Percentiles rank a stretch among this genome's conserved stretches.
Evolutionary conservation across 2,329 filamentous ascomycete genomes (phyloP).

Genomic region (Sporothrix pseudoabietina): DNA sequence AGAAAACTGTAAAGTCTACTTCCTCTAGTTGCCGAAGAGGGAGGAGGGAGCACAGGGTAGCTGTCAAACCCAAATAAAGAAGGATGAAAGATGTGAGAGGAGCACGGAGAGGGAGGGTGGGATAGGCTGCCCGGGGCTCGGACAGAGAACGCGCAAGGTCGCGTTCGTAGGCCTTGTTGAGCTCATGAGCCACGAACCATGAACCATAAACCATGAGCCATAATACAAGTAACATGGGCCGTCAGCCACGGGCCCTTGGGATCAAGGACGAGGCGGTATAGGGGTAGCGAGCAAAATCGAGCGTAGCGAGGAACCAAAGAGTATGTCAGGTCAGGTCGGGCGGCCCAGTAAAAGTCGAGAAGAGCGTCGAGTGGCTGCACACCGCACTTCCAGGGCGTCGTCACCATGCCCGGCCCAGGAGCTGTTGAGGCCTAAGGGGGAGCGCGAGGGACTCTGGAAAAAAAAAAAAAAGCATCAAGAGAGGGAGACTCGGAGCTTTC

Average conservation of each 20-base stretch:
- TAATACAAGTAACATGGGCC: background rate
- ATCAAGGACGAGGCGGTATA: slow-evolving; percentile 7
- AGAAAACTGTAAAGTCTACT: background rate
- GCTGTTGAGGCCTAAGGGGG: slow-evolving; percentile 17
- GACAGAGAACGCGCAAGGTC: slow-evolving; percentile 26
- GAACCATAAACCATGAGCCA: background rate
- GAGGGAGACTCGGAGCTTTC: background rate
- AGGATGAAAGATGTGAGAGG: background rate
- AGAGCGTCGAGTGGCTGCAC: slow-evolving; percentile 8
- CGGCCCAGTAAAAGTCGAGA: background rate
- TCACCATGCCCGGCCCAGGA: background rate
- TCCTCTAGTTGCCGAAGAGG: background rate
- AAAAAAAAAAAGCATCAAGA: background rate
- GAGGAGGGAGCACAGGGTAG: slow-evolving; percentile 1
- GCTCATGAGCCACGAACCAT: background rate
- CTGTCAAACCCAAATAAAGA: background rate
- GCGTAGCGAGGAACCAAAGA: background rate
- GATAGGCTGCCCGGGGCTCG: slow-evolving; percentile 22
- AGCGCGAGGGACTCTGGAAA: background rate
- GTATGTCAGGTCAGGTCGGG: background rate
- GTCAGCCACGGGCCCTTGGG: slow-evolving; percentile 3
- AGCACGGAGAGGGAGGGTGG: background rate
- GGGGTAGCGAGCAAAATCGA: background rate
- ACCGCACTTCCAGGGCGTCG: slow-evolving; percentile 20
- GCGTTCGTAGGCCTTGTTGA: background rate